Evolutionary conservation across 805 yeast genomes (phyloP).

Genomic region (Metschnikowia hibisci): DNA sequence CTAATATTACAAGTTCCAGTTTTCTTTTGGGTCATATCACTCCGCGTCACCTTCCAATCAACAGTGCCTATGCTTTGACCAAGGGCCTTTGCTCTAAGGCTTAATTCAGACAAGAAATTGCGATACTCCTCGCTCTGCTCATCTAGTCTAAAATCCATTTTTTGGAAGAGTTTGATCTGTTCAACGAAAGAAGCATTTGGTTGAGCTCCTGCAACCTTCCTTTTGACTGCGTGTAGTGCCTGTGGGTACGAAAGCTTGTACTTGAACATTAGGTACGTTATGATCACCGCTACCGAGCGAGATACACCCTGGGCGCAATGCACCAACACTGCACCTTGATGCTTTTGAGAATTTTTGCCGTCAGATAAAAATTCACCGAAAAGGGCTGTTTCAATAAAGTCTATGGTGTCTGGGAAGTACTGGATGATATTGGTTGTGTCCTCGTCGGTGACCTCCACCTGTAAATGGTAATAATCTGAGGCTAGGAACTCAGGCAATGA

Average conservation of each 20-base stretch:
- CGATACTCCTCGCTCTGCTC: constrained; percentile 21
- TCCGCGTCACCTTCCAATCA: constrained; percentile 13
- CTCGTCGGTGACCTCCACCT: constrained; percentile 71
- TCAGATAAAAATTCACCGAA: constrained; percentile 28
- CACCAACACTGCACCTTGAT: constrained; percentile 43
- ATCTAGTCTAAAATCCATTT: constrained; percentile 28
- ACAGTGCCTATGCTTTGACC: constrained; percentile 12
- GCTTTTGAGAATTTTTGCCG: constrained; percentile 13
- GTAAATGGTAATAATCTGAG: constrained; percentile 47
- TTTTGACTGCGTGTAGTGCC: constrained; percentile 71
- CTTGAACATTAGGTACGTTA: constrained; percentile 48
- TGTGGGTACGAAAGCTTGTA: constrained; percentile 54
- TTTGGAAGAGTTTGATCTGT: constrained; percentile 64
- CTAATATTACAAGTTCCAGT: constrained; percentile 39
- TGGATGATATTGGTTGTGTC: constrained; percentile 61
- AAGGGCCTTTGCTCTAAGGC: constrained; percentile 18
- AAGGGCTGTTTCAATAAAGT: constrained; percentile 63
- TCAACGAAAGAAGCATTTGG: constrained; percentile 74
- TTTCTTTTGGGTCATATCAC: constrained; percentile 5
- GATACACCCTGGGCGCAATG: constrained; percentile 55
- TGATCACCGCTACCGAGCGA: constrained; percentile 43
- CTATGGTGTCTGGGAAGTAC: constrained; percentile 55
- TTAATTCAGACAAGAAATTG: constrained; percentile 24
- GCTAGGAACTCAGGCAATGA: constrained; percentile 51
- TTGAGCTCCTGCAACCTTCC: constrained; percentile 54